Percentiles rank a stretch among this genome's conserved stretches.
phyloP scores from a whole-genome alignment of 129 eudicot genomes.

The Artemisia annua region DNA sequence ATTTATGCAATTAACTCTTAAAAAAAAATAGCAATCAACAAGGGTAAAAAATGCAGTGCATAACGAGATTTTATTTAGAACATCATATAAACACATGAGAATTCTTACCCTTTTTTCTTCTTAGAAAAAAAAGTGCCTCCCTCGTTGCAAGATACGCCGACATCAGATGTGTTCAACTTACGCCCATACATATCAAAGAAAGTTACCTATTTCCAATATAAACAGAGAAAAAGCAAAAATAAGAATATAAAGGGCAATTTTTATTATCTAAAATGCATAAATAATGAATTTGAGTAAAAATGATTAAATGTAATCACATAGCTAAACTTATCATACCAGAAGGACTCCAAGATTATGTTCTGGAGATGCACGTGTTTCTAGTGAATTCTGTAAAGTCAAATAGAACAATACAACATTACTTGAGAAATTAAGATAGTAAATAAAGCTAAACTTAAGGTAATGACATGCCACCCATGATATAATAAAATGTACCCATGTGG shows the following conservation, averaged over 20 bases:
- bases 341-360: conserved; percentile 88
- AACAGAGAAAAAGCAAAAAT: not conserved
- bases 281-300: not conserved
- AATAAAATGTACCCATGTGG: conserved; percentile 24
- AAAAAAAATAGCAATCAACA: not conserved
- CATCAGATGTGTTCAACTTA: conserved; percentile 77
- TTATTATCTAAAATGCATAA: not conserved
- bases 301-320: not conserved
- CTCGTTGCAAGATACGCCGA: conserved; percentile 86
- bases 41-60: not conserved
- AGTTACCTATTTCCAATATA: conserved; percentile 52
- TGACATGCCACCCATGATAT: conserved; percentile 4
- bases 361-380: conserved; percentile 45
- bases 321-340: conserved; percentile 45
- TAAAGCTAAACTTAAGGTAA: not conserved
- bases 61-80: not conserved
- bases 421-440: not conserved
- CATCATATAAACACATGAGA: not conserved
- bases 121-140: conserved; percentile 68
- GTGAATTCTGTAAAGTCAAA: conserved; percentile 43
- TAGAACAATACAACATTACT: conserved; percentile 8
- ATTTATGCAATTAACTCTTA: no score
- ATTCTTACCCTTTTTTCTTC: conserved; percentile 68
- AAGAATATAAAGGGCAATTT: not conserved
- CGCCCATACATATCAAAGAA: conserved; percentile 89